A percentile compares a stretch with the other conserved stretches of the same genome.
phyloP scores from a whole-genome alignment of 345 rosid species.

The Lagerstroemia speciosa region DNA sequence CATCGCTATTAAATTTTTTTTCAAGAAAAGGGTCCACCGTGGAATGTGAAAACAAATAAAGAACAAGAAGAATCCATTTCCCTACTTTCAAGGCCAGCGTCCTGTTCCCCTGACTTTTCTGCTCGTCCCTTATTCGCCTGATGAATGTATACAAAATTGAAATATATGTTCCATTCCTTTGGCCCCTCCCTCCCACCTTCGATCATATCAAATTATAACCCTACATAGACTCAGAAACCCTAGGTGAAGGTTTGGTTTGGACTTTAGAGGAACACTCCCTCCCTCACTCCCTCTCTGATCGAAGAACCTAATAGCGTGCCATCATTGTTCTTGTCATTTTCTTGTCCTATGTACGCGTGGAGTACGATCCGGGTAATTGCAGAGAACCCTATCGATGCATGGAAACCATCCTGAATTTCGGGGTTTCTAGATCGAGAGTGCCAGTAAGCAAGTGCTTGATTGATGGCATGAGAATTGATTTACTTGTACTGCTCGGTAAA shows the following conservation, averaged over 20 bases:
- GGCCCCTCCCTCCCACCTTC: not conserved
- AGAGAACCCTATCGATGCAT: too few species aligned
- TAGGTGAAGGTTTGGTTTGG: too few species aligned
- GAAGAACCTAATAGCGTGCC: too few species aligned
- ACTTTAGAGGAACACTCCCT: too few species aligned
- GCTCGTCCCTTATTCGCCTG: not conserved
- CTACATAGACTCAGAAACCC: too few species aligned
- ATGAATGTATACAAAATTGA: not conserved
- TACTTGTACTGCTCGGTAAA: not conserved
- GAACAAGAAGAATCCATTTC: constrained; percentile 22
- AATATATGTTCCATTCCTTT: not conserved
- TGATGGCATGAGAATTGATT: not conserved
- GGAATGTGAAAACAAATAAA: constrained; percentile 6
- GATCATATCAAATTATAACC: not conserved
- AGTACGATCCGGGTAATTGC: too few species aligned
- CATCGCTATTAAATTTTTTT: not conserved
- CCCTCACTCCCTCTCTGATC: too few species aligned
- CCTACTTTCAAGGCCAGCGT: constrained; percentile 22
- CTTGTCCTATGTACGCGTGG: too few species aligned
- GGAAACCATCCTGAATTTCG: too few species aligned
- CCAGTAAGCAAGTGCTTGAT: not conserved
- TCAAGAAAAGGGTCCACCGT: constrained; percentile 12
- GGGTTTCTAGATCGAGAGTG: not conserved
- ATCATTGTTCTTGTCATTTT: too few species aligned
- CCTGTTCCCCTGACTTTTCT: not conserved